Evolutionary conservation across 148 eudicot genomes (phyloP), one percentile per base, ranked within the genome.

Genomic region (Cornus controversa): DNA sequence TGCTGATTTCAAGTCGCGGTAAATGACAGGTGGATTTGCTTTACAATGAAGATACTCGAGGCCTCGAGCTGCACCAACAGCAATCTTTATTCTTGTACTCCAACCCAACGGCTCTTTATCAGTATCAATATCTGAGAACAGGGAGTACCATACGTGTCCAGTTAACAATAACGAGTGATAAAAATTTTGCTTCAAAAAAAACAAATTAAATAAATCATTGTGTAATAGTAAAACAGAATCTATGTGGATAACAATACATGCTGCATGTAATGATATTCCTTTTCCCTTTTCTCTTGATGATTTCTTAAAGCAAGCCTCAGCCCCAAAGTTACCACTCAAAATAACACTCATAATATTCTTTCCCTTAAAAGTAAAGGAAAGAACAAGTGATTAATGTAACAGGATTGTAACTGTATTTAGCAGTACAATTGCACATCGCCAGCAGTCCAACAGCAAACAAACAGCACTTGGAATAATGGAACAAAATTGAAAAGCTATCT

Each of bases 21-120:
- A 95, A n/a, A 93, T 95, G 64, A 94, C 98, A 3, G 98, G 96
- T 70, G 97, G 96, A 63, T 89, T 89, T 53, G 98, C 97, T 77
- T 72, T 80, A 80, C 91, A 89, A 42, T 93, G 97, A 57, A 93
- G 94, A 78, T 91, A 87, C 79, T 90, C 88, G 20, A 95, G 84
- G 66, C 99, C 97, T 20, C 86, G 85, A 63, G 99, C 97, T 67
- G 97, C 91, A 77, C 94, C 97, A 74, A 88, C 87, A 27, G 96
- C 97, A 40, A 95, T 95, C 83, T 95, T 91, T n/a, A 93, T 68
- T 57, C 98, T 85, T 23, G 90, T 89, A 60, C 74, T 79, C 98
- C 98, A 95, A 67, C 80, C 82, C 75, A 95, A 47, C 22, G 84
- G 83, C 34, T 77, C 76, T 71, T 76, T 85, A 45, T 74, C 85